A percentile compares a stretch with the other conserved stretches of the same genome.
Conservation (phyloP, 768 basidiomycete species). For the Imleria badia region DNA sequence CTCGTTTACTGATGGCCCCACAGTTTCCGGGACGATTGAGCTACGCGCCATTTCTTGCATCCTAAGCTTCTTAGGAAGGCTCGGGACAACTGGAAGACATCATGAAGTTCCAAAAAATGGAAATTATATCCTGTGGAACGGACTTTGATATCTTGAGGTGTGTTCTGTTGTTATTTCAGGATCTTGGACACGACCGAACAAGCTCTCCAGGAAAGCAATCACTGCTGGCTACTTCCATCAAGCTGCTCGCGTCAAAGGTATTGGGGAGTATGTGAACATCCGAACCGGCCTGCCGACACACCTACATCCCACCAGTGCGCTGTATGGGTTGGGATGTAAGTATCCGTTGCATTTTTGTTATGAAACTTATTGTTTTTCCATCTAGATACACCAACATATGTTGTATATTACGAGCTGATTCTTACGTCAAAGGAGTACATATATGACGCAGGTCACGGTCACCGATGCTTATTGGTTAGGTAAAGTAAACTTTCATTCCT, state of each 20-base stretch:
- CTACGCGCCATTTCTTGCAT: constrained; percentile 92
- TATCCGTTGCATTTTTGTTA: constrained; percentile 8
- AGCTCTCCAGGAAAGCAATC: constrained; percentile 78
- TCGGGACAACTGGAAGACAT: constrained; percentile 96
- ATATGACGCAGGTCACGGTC: constrained; percentile 99
- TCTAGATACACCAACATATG: constrained; percentile 91
- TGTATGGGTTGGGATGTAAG: constrained; percentile 95
- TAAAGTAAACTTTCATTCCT: constrained; percentile 33
- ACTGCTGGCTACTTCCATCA: constrained; percentile 99
- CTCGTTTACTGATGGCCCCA: constrained; percentile 3
- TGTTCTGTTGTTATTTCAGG: constrained; percentile 12
- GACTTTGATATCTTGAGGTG: constrained; percentile 90
- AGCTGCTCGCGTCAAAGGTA: constrained; percentile 96
- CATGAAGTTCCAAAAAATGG: constrained; percentile 99
- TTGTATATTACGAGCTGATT: constrained; percentile 95
- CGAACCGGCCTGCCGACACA: constrained; percentile 94
- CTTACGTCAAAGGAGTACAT: constrained; percentile 96
- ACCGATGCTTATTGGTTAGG: constrained; percentile 98
- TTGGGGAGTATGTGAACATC: constrained; percentile 98
- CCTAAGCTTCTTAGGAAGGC: constrained; percentile 95
- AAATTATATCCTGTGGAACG: constrained; percentile 84
- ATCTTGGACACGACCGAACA: background rate
- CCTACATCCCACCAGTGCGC: constrained; percentile 92
- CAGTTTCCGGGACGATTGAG: constrained; percentile 94
- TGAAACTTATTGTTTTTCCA: constrained; percentile 1